phyloP scores from a whole-genome alignment of 225 moss, liverwort and hornwort genomes.

The Physcomitrellopsis africana region DNA sequence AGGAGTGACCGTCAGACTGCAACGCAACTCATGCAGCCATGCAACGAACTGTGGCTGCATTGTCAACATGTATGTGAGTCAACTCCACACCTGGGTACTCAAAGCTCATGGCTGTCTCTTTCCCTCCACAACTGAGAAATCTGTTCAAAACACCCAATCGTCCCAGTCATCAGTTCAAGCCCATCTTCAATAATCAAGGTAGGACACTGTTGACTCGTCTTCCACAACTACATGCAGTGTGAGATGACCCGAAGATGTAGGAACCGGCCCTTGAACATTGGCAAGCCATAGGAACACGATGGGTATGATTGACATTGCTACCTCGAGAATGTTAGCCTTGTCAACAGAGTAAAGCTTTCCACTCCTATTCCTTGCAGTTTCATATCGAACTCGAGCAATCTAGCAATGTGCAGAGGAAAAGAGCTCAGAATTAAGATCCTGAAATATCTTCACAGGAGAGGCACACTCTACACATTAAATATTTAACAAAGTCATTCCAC shows the following conservation, averaged over 20 bases:
- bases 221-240: conserved; percentile 8
- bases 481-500: conserved; percentile 12
- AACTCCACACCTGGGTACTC: conserved; percentile 93
- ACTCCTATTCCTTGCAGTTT: conserved; percentile 88
- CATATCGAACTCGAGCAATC: conserved; percentile 89
- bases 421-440: neutral
- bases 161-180: no score
- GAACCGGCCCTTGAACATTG: neutral
- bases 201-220: neutral
- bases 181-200: conserved; percentile 28
- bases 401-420: conserved; percentile 31
- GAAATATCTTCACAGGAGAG: neutral
- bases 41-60: conserved; percentile 63
- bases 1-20: conserved; percentile 27
- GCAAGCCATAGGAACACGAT: conserved; percentile 8
- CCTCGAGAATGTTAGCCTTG: conserved; percentile 96
- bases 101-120: conserved; percentile 66
- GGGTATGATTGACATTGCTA: conserved; percentile 33
- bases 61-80: conserved; percentile 96
- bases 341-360: conserved; percentile 91
- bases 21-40: neutral
- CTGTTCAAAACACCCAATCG: no score
- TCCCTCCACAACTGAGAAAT: conserved; percentile 97
- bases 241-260: neutral
- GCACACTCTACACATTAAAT: neutral